Conservation (phyloP, 2,329 filamentous ascomycete species). For the Colletotrichum tropicale region DNA sequence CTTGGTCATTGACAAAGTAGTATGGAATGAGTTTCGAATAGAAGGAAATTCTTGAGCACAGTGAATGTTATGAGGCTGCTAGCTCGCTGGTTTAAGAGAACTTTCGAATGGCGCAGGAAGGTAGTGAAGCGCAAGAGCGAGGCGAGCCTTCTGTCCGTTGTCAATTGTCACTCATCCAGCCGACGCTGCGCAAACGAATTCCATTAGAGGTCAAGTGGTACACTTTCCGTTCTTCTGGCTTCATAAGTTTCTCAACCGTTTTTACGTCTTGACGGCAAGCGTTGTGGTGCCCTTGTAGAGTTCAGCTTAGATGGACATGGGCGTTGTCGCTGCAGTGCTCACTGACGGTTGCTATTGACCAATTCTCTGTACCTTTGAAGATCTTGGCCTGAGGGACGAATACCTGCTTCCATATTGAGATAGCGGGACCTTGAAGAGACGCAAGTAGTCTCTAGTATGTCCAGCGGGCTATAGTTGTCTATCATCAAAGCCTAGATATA, state of each 20-base stretch:
- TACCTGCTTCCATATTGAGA: neutral
- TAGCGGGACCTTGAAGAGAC: neutral
- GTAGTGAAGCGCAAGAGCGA: neutral
- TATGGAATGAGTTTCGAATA: neutral
- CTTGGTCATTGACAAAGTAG: neutral
- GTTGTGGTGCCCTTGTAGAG: neutral
- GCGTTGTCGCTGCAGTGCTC: no score
- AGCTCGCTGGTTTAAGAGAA: neutral
- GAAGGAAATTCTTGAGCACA: neutral
- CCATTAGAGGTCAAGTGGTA: neutral
- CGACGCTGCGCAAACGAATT: neutral
- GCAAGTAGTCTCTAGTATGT: neutral
- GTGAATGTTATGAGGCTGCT: neutral
- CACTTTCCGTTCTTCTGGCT: neutral
- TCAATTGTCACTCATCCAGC: neutral
- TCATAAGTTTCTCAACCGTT: neutral
- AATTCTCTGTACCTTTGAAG: neutral
- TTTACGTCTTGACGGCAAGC: neutral
- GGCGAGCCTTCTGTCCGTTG: neutral
- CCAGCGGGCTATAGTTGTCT: neutral
- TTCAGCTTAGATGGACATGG: neutral
- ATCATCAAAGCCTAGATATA: neutral
- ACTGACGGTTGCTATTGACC: no score
- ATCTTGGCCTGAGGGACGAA: neutral
- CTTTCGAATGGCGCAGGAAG: neutral